Conservation (phyloP, 768 basidiomycete genomes). For the Lactarius psammicola region DNA sequence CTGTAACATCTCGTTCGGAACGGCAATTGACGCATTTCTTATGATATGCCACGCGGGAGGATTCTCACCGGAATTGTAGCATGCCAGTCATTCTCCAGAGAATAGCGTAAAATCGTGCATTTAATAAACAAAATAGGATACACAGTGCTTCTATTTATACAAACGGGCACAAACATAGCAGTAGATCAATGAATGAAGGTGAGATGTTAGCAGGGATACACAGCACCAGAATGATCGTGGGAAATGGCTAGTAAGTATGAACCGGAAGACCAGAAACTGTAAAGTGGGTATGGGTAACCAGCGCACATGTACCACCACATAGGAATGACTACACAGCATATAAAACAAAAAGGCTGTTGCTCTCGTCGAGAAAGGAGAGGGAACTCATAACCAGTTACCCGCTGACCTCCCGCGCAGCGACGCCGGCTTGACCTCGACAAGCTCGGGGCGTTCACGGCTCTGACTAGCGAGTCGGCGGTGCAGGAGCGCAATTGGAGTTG, state of each 20-base stretch:
- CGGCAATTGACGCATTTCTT: slow-evolving; percentile 16
- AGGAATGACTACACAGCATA: neutral
- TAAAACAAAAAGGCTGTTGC: neutral
- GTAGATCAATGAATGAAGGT: slow-evolving; percentile 3
- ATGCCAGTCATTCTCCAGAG: neutral
- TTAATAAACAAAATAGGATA: slow-evolving; percentile 17
- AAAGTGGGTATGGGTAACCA: neutral
- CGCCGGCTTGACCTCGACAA: slow-evolving; percentile 20
- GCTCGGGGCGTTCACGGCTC: slow-evolving; percentile 22
- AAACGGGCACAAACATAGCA: slow-evolving; percentile 5
- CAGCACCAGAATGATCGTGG: neutral
- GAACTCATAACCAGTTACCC: slow-evolving; percentile 21
- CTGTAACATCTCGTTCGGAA: slow-evolving; percentile 24
- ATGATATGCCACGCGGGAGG: neutral
- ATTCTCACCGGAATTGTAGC: neutral
- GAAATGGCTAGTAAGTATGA: neutral
- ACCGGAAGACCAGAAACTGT: neutral
- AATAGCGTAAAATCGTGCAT: neutral
- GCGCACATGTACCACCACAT: neutral
- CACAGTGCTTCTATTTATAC: slow-evolving; percentile 20
- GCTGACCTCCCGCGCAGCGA: slow-evolving; percentile 14
- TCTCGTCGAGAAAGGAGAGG: no score
- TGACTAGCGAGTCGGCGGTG: slow-evolving; percentile 21
- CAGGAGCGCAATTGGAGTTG: neutral
- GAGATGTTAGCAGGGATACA: neutral